Evolutionary conservation across 805 yeast species (phyloP), one percentile per base, ranked within the genome.

Genomic region (Barnettozyma pratensis): DNA sequence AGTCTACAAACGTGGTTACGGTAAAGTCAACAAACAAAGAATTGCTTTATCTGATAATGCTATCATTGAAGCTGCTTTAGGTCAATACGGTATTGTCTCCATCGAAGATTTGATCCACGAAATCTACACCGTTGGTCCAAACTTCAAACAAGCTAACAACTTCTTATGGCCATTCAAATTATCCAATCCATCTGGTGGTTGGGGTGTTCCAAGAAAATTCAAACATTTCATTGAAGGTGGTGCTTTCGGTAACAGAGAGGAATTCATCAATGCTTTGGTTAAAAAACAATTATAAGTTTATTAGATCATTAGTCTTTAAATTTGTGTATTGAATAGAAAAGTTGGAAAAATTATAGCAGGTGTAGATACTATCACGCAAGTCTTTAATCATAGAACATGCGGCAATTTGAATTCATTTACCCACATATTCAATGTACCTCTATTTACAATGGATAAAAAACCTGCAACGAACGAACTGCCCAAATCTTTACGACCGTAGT

Each of bases 101-200:
- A 73, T 89, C 64, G 96, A 89, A 77, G 96, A 89, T 75, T 82
- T 89, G 78, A 86, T 89, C 77, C 96, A 89, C 85, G 96, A 89
- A 81, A 85, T 89, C 68, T 84, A 79, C 87, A 82, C 96, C 60
- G 96, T 88, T 73, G 96, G 96, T 76, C 96, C 96, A 75, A 89
- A 89, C 91, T 89, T 89, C 90, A 89, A 89, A 81, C 96, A 89
- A 81, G 96, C 87, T 68, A 87, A 87, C 91, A 89, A 88, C 95
- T 89, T 89, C 83, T 81, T 89, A 77, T 88, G 96, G 95, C 96
- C 96, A 79, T 89, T 89, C 92, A 83, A 87, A 80, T 83, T 89
- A 73, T 87, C 96, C 66, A 87, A 86, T 85, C 96, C 96, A 76
- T 81, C 81, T 75, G 96, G 96, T 78, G 96, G 96, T 76, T 89